Evolutionary conservation across 1,284 basidiomycete species (phyloP), one percentile per base, ranked within the genome.

Genomic region (Agroathelia rolfsii): DNA sequence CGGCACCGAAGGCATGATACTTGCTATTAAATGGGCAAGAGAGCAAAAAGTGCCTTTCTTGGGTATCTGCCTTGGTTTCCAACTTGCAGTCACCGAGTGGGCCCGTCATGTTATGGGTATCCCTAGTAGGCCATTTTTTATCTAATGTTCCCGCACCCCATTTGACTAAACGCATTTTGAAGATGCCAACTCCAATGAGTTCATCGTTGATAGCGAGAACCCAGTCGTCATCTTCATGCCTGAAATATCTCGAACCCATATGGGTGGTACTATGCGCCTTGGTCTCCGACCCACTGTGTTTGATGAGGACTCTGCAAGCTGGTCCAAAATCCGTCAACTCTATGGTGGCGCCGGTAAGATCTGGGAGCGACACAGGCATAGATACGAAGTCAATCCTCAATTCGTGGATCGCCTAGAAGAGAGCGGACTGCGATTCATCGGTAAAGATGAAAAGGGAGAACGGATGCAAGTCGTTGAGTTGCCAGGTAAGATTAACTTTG

Each of bases 241-340:
- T 18, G 94, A 99, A 58, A 88, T 98, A 47, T 95, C 90, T 28
- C 88, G 86, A 53, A 97, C 93, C 5, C 92, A 98, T 46, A 88
- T 98, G 72, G 94, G 94, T 35, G 94, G 94, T 17, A 99, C 94
- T 14, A 99, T 99, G 94, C 81, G 94, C 13, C 73, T 97, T 10
- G 94, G 94, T 14, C 68, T 98, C 32, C 78, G 94, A 13, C 92
- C 95, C 4, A 97, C 94, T 3, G 71, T 96, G 33, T 97, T 98
- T 54, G 72, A 81, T 41, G 55, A 67, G 9, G 53, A 53, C 12
- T 30, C 63, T 53, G 70, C 72, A 43, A 48, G 55, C 29, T 79
- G 76, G 70, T 80, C 76, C 28, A 78, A 76, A 45, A 66, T 76
- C 24, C 71, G 90, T 18, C 70, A 72, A 52, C 62, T 99, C 45